Evolutionary conservation across 2,329 filamentous ascomycete species (phyloP), one percentile per base, ranked within the genome.

Genomic region (Aspergillus udagawae): DNA sequence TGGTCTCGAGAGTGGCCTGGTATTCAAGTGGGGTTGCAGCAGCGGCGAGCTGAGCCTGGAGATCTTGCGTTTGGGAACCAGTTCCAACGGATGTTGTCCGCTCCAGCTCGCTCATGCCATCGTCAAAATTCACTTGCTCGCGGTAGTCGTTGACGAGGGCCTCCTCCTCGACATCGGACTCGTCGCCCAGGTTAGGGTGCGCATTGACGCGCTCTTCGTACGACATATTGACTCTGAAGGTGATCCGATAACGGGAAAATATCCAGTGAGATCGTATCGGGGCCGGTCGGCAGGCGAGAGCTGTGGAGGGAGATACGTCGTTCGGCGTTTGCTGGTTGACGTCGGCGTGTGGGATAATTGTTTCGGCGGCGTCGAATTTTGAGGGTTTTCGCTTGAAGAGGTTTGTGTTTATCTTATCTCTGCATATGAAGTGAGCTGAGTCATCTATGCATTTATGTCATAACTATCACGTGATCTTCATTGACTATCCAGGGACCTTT

Each of bases 91-190:
- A 88, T 72, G 78, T 86, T 67, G 86, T 86, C 74, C 86, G 85
- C 75, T 93, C 92, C 67, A 95, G 80, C 66, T 95, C 90, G 63
- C 88, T 87, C 79, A 92, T 86, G 68, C 88, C 87, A 73, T 92
- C 92, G 70, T 96, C 91, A 72, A 93, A 97, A 75, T 94, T 91
- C 67, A 96, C 91, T 78, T 97, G 93, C 80, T 97, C 91, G 75
- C 87, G 88, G 84, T 97, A 97, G 79, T 97, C 92, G 78, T 92
- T 91, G 70, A 92, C 94, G 66, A 99, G 86, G 69, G 89, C 89
- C 80, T 97, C 94, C 83, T 97, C 93, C 80, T 97, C 92, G 65
- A 91, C 89, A 76, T 97, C 94, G 73, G 91, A 96, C 74, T 95
- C 92, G 77, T 93, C 89, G 69, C 86, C 86, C 63, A 78, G 69